Conservation (phyloP, 1,139 yeast genomes). For the Pichia sp. region DNA sequence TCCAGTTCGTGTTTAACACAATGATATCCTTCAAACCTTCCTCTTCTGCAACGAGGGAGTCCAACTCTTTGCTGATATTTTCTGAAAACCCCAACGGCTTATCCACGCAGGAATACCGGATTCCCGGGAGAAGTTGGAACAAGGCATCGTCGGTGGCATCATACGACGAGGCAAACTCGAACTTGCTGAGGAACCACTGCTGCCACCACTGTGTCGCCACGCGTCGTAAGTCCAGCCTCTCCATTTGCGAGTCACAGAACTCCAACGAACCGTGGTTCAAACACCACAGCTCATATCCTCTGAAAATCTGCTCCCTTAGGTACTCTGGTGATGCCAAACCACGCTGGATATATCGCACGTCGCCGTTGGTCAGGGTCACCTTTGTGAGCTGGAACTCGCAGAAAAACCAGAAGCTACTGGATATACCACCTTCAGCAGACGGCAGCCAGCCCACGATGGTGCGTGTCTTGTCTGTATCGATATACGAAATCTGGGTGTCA, state of each 20-base stretch:
- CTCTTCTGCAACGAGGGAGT: constrained; percentile 14
- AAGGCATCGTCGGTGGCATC: constrained; percentile 25
- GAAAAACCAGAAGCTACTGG: constrained; percentile 22
- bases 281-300: constrained; percentile 27
- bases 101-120: constrained; percentile 27
- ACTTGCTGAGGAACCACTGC: constrained; percentile 26
- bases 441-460: constrained; percentile 23
- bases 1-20: constrained; percentile 29
- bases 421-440: not conserved
- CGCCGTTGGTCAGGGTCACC: constrained; percentile 3
- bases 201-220: constrained; percentile 30
- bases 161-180: constrained; percentile 25
- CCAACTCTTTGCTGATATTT: constrained; percentile 24
- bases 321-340: constrained; percentile 32
- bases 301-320: constrained; percentile 20
- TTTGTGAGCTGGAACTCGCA: constrained; percentile 24
- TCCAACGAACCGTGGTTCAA: constrained; percentile 27
- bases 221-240: constrained; percentile 1
- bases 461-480: constrained; percentile 32
- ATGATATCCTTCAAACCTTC: constrained; percentile 23
- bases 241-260: not conserved
- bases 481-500: constrained; percentile 15
- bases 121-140: constrained; percentile 26
- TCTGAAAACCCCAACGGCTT: constrained; percentile 30
- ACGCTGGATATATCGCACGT: constrained; percentile 15